Percentiles rank a stretch among this genome's conserved stretches.
These are phyloP conservation scores for Didymosphaeria variabile DNA, from an alignment of 2,329 filamentous ascomycete genomes.

Conservation along the genomic window DNA sequence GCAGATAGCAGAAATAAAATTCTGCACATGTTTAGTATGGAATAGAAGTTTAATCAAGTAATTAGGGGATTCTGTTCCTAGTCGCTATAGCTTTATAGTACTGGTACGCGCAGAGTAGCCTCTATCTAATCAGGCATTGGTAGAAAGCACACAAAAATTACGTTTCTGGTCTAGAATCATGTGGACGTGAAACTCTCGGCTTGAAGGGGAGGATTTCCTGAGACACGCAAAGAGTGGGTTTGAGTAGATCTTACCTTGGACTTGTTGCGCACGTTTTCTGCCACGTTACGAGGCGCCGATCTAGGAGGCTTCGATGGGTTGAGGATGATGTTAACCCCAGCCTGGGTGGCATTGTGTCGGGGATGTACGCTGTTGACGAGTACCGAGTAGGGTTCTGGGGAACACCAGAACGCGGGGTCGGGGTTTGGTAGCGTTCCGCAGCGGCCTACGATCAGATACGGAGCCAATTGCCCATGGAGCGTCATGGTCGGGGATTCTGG, in stretches of 20 bases:
- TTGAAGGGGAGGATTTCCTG: not conserved
- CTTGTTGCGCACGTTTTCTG: not conserved
- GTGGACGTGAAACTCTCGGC: not conserved
- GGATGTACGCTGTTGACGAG: not conserved
- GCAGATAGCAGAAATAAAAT: not conserved
- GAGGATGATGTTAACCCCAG: conserved; percentile 4
- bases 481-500: not conserved
- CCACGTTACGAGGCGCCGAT: not conserved
- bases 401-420: conserved; percentile 19
- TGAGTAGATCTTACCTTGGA: not conserved
- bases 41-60: not conserved
- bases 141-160: too few relatives aligned
- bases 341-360: not conserved
- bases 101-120: not conserved
- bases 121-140: not conserved
- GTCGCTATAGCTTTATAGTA: not conserved
- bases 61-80: not conserved
- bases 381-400: conserved; percentile 1
- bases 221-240: conserved; percentile 5
- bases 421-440: conserved; percentile 9
- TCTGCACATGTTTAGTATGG: not conserved
- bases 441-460: not conserved
- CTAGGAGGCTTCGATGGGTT: not conserved
- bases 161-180: too few relatives aligned
- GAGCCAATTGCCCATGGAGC: not conserved